A percentile compares a stretch with the other conserved stretches of the same genome.
phyloP scores from a whole-genome alignment of 2,329 filamentous ascomycete genomes.

The Hypoxylon rubiginosum region DNA sequence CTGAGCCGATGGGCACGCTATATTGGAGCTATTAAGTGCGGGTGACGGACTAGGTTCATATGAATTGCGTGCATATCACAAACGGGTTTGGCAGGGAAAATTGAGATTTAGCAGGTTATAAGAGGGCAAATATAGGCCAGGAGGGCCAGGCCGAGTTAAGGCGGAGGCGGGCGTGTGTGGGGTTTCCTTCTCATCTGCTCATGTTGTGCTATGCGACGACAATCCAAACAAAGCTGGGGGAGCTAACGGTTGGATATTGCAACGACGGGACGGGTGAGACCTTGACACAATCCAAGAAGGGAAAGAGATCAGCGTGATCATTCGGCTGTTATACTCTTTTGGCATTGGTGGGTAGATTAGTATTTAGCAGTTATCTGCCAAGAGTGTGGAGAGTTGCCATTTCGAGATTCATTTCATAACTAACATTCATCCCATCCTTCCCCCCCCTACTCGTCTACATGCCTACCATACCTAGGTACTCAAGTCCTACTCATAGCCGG shows the following conservation, averaged over 20 bases:
- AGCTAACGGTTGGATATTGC: constrained; percentile 29
- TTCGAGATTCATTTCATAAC: constrained; percentile 38
- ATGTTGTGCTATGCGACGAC: neutral
- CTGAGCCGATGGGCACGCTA: constrained; percentile 27
- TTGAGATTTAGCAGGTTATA: constrained; percentile 31
- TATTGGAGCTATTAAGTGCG: constrained; percentile 22
- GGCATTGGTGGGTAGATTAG: constrained; percentile 37
- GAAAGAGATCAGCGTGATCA: constrained; percentile 34
- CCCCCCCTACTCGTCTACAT: neutral
- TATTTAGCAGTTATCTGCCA: constrained; percentile 32
- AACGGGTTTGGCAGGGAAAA: constrained; percentile 21
- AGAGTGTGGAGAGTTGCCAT: constrained; percentile 37
- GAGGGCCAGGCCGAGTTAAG: constrained; percentile 3
- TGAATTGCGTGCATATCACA: constrained; percentile 39
- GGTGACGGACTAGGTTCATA: constrained; percentile 7
- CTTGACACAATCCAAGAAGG: constrained; percentile 16
- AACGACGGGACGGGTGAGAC: constrained; percentile 37
- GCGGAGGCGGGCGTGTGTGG: constrained; percentile 13
- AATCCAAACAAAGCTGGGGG: constrained; percentile 9
- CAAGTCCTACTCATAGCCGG: neutral
- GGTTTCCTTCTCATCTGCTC: no score
- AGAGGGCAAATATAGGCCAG: constrained; percentile 27
- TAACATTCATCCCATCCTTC: neutral
- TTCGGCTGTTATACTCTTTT: constrained; percentile 39
- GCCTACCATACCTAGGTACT: no score